These are phyloP conservation scores for Neurospora hispaniola DNA, from an alignment of 495 filamentous ascomycete genomes.

Conservation along the genomic window DNA sequence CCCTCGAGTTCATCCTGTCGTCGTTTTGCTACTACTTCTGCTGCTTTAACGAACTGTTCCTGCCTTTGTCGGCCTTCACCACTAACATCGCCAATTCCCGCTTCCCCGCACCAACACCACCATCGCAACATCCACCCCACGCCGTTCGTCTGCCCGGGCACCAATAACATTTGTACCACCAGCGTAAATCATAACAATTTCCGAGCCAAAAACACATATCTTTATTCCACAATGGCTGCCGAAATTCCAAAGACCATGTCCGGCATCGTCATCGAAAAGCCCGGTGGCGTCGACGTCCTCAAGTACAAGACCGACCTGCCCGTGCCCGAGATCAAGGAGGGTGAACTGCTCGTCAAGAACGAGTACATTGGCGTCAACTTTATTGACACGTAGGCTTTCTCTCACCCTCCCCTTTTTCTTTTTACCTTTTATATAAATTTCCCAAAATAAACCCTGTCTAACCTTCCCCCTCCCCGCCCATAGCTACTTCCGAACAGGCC, in stretches of 20 bases:
- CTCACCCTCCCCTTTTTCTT: background rate
- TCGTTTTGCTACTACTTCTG: background rate
- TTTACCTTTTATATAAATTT: background rate
- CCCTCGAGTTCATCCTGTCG: background rate
- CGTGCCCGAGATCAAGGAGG: slow-evolving; percentile 58
- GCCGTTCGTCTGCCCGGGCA: background rate
- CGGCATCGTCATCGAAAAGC: slow-evolving; percentile 61
- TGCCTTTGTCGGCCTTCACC: background rate
- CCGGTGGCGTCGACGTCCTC: slow-evolving; percentile 70
- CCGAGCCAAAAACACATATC: background rate
- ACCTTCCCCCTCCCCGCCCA: background rate
- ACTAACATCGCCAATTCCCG: background rate
- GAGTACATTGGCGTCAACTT: slow-evolving; percentile 80
- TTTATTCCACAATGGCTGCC: slow-evolving; percentile 3
- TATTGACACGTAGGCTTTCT: slow-evolving; percentile 55
- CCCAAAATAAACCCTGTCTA: slow-evolving; percentile 9
- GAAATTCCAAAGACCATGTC: slow-evolving; percentile 55
- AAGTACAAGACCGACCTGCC: slow-evolving; percentile 65
- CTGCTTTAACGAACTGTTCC: background rate
- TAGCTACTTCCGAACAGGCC: slow-evolving; percentile 82
- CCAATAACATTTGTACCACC: background rate
- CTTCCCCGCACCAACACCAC: background rate
- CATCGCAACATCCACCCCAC: background rate
- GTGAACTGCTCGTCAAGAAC: slow-evolving; percentile 76
- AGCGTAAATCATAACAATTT: background rate